Percentiles rank a stretch among this genome's conserved stretches.
These are phyloP conservation scores for Trypanosoma cruzi DNA, from an alignment of 208 protist genomes.

Conservation along the genomic window DNA sequence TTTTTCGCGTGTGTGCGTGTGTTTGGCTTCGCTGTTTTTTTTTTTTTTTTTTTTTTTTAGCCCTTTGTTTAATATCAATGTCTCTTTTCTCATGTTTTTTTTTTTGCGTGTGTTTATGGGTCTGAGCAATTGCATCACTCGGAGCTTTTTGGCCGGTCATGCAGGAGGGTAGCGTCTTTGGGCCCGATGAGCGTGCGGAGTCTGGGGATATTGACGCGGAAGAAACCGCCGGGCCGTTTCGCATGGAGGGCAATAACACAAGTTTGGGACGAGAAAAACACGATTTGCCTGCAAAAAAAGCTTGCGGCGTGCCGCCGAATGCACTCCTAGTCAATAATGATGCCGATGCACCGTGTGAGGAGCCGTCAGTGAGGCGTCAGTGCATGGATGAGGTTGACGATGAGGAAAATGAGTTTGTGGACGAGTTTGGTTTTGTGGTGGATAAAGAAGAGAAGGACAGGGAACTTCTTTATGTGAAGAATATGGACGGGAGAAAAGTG, in stretches of 20 bases:
- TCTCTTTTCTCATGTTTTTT: too few species aligned
- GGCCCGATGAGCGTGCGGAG: slow-evolving; percentile 10
- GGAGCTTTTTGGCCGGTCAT: slow-evolving; percentile 1
- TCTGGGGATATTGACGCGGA: slow-evolving; percentile 19
- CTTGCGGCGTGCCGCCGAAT: slow-evolving; percentile 25
- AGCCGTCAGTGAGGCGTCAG: neutral
- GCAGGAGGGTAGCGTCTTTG: slow-evolving; percentile 32
- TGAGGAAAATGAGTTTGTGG: slow-evolving; percentile 76
- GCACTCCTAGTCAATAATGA: neutral
- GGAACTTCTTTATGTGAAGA: slow-evolving; percentile 66
- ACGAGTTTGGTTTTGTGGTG: slow-evolving; percentile 92
- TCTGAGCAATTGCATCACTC: slow-evolving; percentile 2
- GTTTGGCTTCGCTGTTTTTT: neutral
- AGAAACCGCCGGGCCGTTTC: slow-evolving; percentile 22
- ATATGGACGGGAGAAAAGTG: slow-evolving; percentile 69
- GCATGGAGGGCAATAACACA: neutral
- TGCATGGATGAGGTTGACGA: neutral
- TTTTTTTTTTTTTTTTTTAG: slow-evolving; percentile 15
- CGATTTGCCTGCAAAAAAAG: slow-evolving; percentile 27
- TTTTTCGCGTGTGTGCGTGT: neutral
- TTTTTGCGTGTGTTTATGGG: slow-evolving; percentile 5
- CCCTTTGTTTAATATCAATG: neutral
- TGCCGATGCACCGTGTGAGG: neutral
- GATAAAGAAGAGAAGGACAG: slow-evolving; percentile 61
- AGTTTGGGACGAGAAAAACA: slow-evolving; percentile 13